phyloP scores from a whole-genome alignment of 257 asterid genomes.

The Ilex aquifolium region DNA sequence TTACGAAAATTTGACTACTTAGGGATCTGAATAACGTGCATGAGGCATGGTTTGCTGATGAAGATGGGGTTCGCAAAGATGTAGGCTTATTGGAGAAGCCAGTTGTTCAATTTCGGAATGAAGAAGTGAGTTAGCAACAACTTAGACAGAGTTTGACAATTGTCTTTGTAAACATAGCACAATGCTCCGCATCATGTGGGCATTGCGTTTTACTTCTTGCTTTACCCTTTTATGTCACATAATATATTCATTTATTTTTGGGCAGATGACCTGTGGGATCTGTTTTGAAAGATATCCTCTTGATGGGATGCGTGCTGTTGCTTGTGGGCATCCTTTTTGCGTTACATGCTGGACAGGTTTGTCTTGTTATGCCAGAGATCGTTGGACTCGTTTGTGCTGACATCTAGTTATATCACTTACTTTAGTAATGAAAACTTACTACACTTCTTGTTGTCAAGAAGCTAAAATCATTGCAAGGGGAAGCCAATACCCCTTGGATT shows the following conservation, averaged over 20 bases:
- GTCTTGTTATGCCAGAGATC: conserved; percentile 5
- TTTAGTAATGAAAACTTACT: too few species aligned
- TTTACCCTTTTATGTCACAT: not conserved
- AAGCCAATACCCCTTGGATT: too few species aligned
- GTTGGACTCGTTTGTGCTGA: not conserved
- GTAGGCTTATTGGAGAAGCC: conserved; percentile 76
- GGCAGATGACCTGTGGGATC: conserved; percentile 72
- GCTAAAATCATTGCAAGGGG: too few species aligned
- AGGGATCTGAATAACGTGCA: conserved; percentile 90
- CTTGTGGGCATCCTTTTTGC: conserved; percentile 82
- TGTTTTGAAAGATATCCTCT: conserved; percentile 58
- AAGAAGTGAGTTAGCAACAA: conserved; percentile 43
- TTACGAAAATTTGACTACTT: not conserved
- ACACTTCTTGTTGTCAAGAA: too few species aligned
- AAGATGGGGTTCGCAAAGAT: conserved; percentile 69
- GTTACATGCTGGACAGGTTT: conserved; percentile 77
- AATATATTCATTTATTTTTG: conserved; percentile 5
- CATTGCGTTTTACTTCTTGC: not conserved
- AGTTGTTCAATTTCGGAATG: conserved; percentile 27
- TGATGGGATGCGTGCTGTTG: conserved; percentile 37
- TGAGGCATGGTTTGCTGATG: conserved; percentile 88
- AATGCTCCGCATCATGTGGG: not conserved
- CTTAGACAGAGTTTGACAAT: not conserved
- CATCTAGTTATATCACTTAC: too few species aligned
- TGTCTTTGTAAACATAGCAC: not conserved